These are phyloP conservation scores for Crucihimalaya himalaica DNA, from an alignment of 345 rosid genomes.

Conservation along the genomic window DNA sequence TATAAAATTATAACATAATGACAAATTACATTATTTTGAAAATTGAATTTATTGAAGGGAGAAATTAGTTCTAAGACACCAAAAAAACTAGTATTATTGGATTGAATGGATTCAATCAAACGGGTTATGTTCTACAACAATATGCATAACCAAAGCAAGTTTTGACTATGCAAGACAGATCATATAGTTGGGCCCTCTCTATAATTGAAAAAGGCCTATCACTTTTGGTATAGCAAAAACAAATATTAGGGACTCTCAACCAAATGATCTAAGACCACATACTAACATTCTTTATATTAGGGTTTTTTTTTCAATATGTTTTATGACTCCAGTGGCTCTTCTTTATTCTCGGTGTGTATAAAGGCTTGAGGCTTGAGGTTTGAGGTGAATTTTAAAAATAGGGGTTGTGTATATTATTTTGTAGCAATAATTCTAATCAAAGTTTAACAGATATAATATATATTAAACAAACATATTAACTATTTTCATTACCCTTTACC, in stretches of 20 bases:
- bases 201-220: not conserved
- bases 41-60: not conserved
- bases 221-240: not conserved
- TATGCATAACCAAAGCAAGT: not conserved
- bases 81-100: not conserved
- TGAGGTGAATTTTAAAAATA: too few relatives aligned
- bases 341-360: too few relatives aligned
- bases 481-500: too few relatives aligned
- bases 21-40: slow-evolving; percentile 9
- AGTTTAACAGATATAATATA: too few relatives aligned
- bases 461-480: too few relatives aligned
- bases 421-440: too few relatives aligned
- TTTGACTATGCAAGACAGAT: not conserved
- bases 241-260: not conserved
- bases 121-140: not conserved
- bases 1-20: not conserved
- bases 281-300: too few relatives aligned
- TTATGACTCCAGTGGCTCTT: too few relatives aligned
- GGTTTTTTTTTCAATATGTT: too few relatives aligned
- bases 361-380: too few relatives aligned
- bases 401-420: too few relatives aligned
- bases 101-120: not conserved
- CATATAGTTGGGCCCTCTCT: not conserved
- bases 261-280: too few relatives aligned
- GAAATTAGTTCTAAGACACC: not conserved